Evolutionary conservation across 139 green algal species (phyloP).

Genomic region (Tetraselmis chui): DNA sequence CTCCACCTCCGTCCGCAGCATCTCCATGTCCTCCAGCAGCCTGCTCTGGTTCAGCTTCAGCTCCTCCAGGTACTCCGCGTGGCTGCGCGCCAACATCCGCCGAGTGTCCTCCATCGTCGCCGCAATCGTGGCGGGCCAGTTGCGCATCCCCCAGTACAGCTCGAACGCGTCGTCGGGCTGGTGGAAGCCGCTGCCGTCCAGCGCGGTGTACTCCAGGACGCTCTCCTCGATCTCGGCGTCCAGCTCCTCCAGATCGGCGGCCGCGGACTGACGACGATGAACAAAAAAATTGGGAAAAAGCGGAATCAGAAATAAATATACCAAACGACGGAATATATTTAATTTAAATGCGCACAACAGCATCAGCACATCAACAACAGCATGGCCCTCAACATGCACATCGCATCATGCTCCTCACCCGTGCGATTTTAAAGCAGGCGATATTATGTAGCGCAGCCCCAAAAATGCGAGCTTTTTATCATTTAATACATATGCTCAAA

Average conservation of each 20-base stretch:
- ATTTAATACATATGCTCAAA: too few species aligned
- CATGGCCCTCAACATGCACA: too few species aligned
- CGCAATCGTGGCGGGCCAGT: conserved; percentile 47
- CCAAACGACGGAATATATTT: too few species aligned
- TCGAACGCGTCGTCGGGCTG: conserved; percentile 28
- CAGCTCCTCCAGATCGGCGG: conserved; percentile 35
- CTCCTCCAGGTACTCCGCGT: conserved; percentile 33
- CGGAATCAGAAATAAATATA: too few species aligned
- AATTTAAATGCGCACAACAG: not conserved
- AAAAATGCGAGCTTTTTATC: too few species aligned
- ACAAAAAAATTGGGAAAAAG: too few species aligned
- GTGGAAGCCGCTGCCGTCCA: conserved; percentile 33
- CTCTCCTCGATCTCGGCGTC: conserved; percentile 32
- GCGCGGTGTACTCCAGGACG: conserved; percentile 17
- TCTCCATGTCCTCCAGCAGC: conserved; percentile 18
- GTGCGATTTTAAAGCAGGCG: too few species aligned
- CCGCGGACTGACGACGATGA: conserved; percentile 10
- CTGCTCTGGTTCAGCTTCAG: conserved; percentile 22
- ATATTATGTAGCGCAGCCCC: too few species aligned
- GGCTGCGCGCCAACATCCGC: conserved; percentile 17
- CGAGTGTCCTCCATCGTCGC: conserved; percentile 25
- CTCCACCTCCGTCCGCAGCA: conserved; percentile 41
- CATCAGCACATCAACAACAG: not conserved
- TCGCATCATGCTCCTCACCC: too few species aligned
- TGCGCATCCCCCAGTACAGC: conserved; percentile 46